Conservation (phyloP, 108 stramenopile species). For the Mediolabrus comicus region DNA sequence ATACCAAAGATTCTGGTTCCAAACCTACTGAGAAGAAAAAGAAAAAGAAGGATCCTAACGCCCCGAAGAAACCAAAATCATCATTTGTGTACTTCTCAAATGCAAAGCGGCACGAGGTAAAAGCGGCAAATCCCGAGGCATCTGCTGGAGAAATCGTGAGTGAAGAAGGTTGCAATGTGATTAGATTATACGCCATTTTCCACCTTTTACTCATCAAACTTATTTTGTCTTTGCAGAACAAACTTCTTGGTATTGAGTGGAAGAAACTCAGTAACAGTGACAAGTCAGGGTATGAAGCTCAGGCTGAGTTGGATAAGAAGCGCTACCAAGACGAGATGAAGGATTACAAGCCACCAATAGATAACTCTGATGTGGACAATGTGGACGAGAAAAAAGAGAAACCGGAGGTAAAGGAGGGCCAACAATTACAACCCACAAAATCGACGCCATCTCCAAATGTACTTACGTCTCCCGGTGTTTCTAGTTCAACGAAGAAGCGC, state of each 20-base stretch:
- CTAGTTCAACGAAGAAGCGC: constrained; percentile 14
- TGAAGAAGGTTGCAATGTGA: constrained; percentile 5
- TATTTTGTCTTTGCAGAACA: constrained; percentile 12
- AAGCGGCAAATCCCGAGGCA: constrained; percentile 32
- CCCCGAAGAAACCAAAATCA: constrained; percentile 28
- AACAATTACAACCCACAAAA: neutral
- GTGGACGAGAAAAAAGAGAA: neutral
- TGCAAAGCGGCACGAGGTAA: constrained; percentile 24
- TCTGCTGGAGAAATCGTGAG: constrained; percentile 40
- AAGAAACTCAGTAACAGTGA: constrained; percentile 35
- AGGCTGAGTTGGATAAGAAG: constrained; percentile 50
- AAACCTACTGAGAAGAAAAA: constrained; percentile 11
- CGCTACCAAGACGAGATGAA: constrained; percentile 64
- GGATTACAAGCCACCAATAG: constrained; percentile 17
- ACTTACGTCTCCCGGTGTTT: no score
- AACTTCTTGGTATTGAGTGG: constrained; percentile 52
- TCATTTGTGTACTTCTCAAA: constrained; percentile 35
- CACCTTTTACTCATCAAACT: neutral
- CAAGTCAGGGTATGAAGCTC: constrained; percentile 38
- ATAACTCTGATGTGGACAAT: neutral
- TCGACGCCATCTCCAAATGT: neutral
- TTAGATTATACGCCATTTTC: neutral
- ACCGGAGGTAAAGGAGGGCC: neutral
- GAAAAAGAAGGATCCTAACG: constrained; percentile 47
- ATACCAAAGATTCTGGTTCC: constrained; percentile 21